Evolutionary conservation across 2,329 filamentous ascomycete genomes (phyloP).

Genomic region (Pestalotiopsis sp.): DNA sequence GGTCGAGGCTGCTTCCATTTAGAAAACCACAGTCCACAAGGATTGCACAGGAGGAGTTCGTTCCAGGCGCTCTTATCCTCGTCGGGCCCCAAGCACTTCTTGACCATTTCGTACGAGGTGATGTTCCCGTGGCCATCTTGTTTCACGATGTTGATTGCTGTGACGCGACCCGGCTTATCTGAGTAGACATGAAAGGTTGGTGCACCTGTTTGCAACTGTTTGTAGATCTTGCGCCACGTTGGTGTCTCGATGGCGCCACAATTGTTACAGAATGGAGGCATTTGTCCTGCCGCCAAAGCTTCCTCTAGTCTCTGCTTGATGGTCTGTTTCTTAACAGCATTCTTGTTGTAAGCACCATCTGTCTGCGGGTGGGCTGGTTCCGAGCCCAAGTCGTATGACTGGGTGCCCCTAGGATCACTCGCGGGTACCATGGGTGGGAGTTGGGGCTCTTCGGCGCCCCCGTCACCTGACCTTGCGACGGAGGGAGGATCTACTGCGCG

Average conservation of each 20-base stretch:
- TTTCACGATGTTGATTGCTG: slow-evolving; percentile 71
- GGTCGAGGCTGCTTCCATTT: slow-evolving; percentile 88
- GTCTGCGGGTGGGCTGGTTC: slow-evolving; percentile 46
- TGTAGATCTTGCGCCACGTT: slow-evolving; percentile 92
- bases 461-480: slow-evolving; percentile 20
- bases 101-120: slow-evolving; percentile 72
- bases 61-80: slow-evolving; percentile 71
- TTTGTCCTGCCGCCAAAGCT: slow-evolving; percentile 75
- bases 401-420: slow-evolving; percentile 46
- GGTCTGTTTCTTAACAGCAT: slow-evolving; percentile 63
- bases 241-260: slow-evolving; percentile 95
- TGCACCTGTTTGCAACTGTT: slow-evolving; percentile 71
- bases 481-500: slow-evolving; percentile 23
- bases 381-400: slow-evolving; percentile 32
- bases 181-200: slow-evolving; percentile 73
- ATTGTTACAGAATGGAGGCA: slow-evolving; percentile 88
- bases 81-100: slow-evolving; percentile 67
- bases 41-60: slow-evolving; percentile 84
- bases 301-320: slow-evolving; percentile 62
- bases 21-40: slow-evolving; percentile 92
- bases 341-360: slow-evolving; percentile 58
- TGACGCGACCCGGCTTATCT: slow-evolving; percentile 72
- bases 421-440: slow-evolving; percentile 41
- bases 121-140: slow-evolving; percentile 65
- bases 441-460: slow-evolving; percentile 28